Base-by-base conservation (phyloP, 2,329 filamentous ascomycete genomes). In the Paraphoma chrysanthemicola region DNA sequence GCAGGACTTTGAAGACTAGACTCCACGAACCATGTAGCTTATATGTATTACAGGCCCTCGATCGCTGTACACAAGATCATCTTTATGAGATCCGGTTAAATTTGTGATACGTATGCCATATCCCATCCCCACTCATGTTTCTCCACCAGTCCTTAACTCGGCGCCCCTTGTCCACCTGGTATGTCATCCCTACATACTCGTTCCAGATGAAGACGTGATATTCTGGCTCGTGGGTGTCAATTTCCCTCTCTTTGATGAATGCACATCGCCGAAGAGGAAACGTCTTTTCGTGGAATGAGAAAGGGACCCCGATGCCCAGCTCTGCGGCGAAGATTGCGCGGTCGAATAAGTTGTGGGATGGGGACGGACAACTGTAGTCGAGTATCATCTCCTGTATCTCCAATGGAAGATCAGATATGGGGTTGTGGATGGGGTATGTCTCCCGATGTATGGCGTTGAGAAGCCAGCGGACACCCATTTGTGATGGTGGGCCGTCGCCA, bases 371-470 rank as follows among this genome's bases (percentile, higher is more conserved):
- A 14, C 10, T 43, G 33, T 48, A 49, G 12, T 55, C 45, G 9
- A 59, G 52, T 8, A 55, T 55, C 42, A 53, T 44, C 30, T 59
- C 51, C 33, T 59, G 56, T 2, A 59, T 48, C 17, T 59, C 56
- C 12, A 50, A 3, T 9, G 56, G 56, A 12, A 59, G 31, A 3
- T 17, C 31, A 28, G 52, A 47, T 10, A 59, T 39, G 11, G n/a
- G 52, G 2, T 47, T 45, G 16, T 2, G 17, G n/a, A 51, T 18
- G 12, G 56, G 48, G 23, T 59, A 55, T 12, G 11, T 41, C 23
- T 52, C 28, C 6, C 39, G 38, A 18, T 59, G 48, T 14, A 59
- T 52, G 18, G 56, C 48, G 23, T 55, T 55, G 18, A 59, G 53
- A 9, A 55, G 23, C 51, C 48, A 53, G 44, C 44, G 45, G 5